Evolutionary conservation across 1,139 yeast species (phyloP), one percentile per base, ranked within the genome.

Genomic region (Sugiyamaella pinicola): DNA sequence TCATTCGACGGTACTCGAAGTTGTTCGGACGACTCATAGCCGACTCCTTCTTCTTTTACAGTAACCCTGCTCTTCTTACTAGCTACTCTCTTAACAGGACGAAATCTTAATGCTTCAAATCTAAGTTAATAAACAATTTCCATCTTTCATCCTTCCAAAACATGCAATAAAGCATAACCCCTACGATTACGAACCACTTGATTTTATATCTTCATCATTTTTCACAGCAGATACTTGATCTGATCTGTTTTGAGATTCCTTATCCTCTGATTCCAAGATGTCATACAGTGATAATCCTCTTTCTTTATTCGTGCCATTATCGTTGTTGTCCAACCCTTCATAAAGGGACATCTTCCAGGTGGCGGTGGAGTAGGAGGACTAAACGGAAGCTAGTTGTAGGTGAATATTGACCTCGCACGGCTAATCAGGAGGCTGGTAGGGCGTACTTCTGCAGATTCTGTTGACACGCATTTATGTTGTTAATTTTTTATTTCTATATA

Each of bases 81-180:
- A 28, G 40, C 33, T 28, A 18, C 37, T 35, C 47, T 38, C 19
- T 24, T 26, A 28, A 26, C 45, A 10, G 57, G 59, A 40, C 47
- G 58, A 38, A 53, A 57, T 26, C 54, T 31, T 44, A 55, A 35
- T 12, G 39, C 55, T 50, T 46, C 18, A 35, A 21, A 22, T 31
- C 10, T 26, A 24, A 22, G 52, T 53, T 53, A 53, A 50, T 22
- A 49, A 19, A 35, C 7, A 21, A 17, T 18, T 18, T 17, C 39
- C 18, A 38, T 15, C 12, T 35, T 8, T 35, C 8, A 5, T 15
- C 5, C 24, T 35, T 35, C 22, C 39, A 17, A 13, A 18, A 18
- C 10, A 38, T 38, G 42, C 43, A 45, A 29, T 21, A 21, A 42
- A 13, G 33, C 48, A 37, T 44, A 44, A 47, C 18, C 38, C 13